Evolutionary conservation across 208 protist species (phyloP).

Genomic region (Porcisia hertigi): DNA sequence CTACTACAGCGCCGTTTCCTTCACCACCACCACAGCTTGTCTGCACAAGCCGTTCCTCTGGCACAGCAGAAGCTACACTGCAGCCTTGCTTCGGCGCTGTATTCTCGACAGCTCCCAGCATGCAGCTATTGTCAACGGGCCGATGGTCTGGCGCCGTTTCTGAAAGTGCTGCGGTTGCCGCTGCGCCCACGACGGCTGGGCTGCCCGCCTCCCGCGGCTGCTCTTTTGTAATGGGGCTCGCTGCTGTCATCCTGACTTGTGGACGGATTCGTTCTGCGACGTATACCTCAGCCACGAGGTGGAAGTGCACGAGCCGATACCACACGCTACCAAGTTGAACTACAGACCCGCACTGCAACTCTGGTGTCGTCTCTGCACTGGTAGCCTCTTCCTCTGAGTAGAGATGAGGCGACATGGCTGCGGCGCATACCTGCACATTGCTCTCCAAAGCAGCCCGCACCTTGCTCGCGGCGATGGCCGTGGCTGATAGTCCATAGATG

Average conservation of each 20-base stretch:
- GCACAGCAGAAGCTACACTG: not conserved
- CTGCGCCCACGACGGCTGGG: not conserved
- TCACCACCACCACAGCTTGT: not conserved
- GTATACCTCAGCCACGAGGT: slow-evolving; percentile 75
- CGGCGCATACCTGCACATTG: slow-evolving; percentile 33
- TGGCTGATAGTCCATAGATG: slow-evolving; percentile 48
- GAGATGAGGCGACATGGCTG: slow-evolving; percentile 14
- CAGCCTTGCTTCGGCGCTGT: not conserved
- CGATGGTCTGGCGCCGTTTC: not conserved
- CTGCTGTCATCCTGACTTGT: slow-evolving; percentile 1
- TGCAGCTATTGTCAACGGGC: not conserved
- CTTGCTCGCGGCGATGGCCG: slow-evolving; percentile 43
- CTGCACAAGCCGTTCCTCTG: not conserved
- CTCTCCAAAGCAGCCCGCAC: slow-evolving; percentile 47
- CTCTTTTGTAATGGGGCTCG: not conserved
- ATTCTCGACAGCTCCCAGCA: not conserved
- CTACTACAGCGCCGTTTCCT: not conserved
- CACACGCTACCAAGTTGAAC: slow-evolving; percentile 36
- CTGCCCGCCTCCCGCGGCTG: not conserved
- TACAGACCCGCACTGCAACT: slow-evolving; percentile 47
- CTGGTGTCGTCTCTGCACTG: slow-evolving; percentile 20
- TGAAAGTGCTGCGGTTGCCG: not conserved
- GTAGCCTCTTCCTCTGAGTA: not conserved
- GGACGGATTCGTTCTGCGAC: slow-evolving; percentile 45
- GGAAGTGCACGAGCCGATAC: slow-evolving; percentile 54